Percentiles rank a stretch among this genome's conserved stretches.
Conservation (phyloP, 345 rosid genomes). For the Citrus glauca region DNA sequence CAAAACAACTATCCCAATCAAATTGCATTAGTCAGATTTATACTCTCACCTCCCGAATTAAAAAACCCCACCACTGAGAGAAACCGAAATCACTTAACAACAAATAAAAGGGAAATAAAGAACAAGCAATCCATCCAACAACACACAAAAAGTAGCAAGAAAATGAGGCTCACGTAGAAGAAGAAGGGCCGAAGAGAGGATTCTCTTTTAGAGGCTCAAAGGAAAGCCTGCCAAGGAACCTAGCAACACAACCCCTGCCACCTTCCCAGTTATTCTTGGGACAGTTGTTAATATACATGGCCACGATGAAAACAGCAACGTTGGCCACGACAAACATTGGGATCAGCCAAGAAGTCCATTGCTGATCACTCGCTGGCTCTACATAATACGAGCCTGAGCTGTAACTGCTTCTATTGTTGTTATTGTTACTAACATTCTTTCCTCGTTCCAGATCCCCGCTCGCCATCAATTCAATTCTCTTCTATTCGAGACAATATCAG, state of each 20-base stretch:
- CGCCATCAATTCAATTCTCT: conserved; percentile 34
- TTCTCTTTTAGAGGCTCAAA: conserved; percentile 87
- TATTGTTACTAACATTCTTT: conserved; percentile 18
- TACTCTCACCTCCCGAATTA: not conserved
- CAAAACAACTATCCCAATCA: not conserved
- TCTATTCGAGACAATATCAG: not conserved
- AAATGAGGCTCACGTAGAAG: conserved; percentile 56
- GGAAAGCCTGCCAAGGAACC: conserved; percentile 71
- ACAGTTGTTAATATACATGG: conserved; percentile 88
- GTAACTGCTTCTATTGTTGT: conserved; percentile 13
- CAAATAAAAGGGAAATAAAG: not conserved
- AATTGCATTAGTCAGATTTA: not conserved
- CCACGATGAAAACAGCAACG: conserved; percentile 56
- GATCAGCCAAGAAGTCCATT: conserved; percentile 93
- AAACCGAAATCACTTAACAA: accelerated
- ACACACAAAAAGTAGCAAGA: not conserved
- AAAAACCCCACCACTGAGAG: not conserved
- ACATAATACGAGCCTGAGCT: conserved; percentile 28
- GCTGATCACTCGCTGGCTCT: conserved; percentile 33
- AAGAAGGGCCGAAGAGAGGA: conserved; percentile 94
- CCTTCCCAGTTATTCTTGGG: conserved; percentile 45
- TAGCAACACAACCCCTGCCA: conserved; percentile 60
- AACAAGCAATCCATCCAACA: not conserved
- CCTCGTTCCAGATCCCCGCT: conserved; percentile 68
- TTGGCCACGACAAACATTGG: conserved; percentile 76